Evolutionary conservation across 768 basidiomycete species (phyloP).

Genomic region (Scleroderma citrinum): DNA sequence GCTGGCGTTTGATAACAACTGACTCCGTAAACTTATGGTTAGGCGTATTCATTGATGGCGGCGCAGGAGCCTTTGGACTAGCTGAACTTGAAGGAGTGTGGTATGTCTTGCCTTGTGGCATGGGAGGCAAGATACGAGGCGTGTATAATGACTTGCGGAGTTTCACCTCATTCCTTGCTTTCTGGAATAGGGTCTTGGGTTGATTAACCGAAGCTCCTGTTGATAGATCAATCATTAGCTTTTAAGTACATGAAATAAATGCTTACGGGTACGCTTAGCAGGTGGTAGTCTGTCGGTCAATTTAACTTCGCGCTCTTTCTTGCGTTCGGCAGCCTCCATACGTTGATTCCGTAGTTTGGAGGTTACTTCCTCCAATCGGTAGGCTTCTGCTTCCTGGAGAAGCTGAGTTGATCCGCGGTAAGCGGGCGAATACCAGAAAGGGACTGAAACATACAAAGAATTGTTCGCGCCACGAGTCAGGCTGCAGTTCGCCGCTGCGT

Average conservation of each 20-base stretch:
- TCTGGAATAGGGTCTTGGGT: conserved; percentile 73
- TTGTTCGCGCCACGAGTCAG: conserved; percentile 62
- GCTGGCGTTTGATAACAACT: conserved; percentile 32
- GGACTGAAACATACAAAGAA: conserved; percentile 49
- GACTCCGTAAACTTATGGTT: conserved; percentile 8
- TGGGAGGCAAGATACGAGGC: conserved; percentile 48
- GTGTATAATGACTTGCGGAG: conserved; percentile 57
- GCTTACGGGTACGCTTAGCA: conserved; percentile 49
- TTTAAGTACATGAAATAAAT: conserved; percentile 1
- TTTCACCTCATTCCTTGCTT: conserved; percentile 66
- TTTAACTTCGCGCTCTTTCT: conserved; percentile 73
- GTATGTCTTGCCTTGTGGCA: conserved; percentile 39
- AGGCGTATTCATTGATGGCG: conserved; percentile 21
- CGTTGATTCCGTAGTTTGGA: conserved; percentile 60
- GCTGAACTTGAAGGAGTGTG: conserved; percentile 34
- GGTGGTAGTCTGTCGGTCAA: conserved; percentile 65
- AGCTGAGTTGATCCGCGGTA: conserved; percentile 32
- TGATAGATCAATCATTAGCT: conserved; percentile 9
- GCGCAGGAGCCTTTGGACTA: conserved; percentile 29
- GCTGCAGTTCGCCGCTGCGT: conserved; percentile 36
- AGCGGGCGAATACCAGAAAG: neutral
- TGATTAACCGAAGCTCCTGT: conserved; percentile 35
- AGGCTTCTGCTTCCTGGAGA: conserved; percentile 53
- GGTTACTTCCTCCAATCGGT: conserved; percentile 58
- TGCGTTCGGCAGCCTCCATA: conserved; percentile 65